phyloP scores from a whole-genome alignment of 306 rosid species.

The Lotus japonicus region DNA sequence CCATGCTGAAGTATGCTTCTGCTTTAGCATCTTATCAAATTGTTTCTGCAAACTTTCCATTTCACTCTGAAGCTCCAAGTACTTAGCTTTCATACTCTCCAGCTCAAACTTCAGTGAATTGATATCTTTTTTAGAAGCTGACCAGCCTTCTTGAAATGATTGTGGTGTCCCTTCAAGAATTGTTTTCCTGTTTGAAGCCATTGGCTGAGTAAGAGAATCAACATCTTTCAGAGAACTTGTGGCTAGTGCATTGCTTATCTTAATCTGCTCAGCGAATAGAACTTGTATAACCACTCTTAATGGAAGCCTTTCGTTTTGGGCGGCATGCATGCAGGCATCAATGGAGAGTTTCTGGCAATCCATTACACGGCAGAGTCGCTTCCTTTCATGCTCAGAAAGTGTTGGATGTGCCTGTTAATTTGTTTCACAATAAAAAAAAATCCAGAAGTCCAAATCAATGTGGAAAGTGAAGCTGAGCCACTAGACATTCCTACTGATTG shows the following conservation, averaged over 20 bases:
- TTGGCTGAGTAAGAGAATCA: conserved; percentile 59
- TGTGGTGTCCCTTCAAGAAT: conserved; percentile 90
- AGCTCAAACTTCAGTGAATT: conserved; percentile 93
- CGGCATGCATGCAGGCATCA: conserved; percentile 98
- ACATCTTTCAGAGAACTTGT: conserved; percentile 55
- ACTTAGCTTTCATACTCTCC: conserved; percentile 75
- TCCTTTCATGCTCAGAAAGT: conserved; percentile 92
- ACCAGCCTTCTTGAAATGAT: conserved; percentile 99
- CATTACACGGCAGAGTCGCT: conserved; percentile 92
- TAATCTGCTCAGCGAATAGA: conserved; percentile 87
- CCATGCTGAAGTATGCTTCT: conserved; percentile 84
- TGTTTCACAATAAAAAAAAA: background rate
- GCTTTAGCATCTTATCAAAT: conserved; percentile 77
- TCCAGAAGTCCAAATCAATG: background rate
- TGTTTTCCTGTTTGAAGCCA: conserved; percentile 64
- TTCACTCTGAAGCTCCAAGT: conserved; percentile 76
- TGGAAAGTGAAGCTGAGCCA: background rate
- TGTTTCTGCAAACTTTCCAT: conserved; percentile 87
- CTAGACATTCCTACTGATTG: background rate
- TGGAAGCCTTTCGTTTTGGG: conserved; percentile 95
- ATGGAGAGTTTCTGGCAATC: conserved; percentile 96
- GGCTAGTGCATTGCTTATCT: conserved; percentile 79
- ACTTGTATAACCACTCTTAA: conserved; percentile 93
- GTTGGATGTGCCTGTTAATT: conserved; percentile 83
- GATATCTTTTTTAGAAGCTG: conserved; percentile 82